Evolutionary conservation across 306 rosid genomes (phyloP).

Genomic region (Pterocarpus santalinus): DNA sequence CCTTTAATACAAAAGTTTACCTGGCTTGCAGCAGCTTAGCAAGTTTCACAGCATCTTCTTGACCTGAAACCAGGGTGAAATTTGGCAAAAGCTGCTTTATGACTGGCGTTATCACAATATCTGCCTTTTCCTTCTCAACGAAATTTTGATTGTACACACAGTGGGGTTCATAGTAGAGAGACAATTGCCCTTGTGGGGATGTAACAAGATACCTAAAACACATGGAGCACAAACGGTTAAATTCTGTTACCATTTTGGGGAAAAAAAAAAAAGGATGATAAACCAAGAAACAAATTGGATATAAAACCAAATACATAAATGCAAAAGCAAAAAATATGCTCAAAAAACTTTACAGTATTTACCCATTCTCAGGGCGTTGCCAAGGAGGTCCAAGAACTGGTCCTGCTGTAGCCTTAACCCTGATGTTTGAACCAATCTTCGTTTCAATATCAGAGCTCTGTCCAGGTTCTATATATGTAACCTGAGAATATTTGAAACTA

Average conservation of each 20-base stretch:
- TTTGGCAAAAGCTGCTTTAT: constrained; percentile 85
- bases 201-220: constrained; percentile 73
- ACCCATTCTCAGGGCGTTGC: constrained; percentile 99
- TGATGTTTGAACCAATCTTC: constrained; percentile 64
- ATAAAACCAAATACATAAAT: constrained; percentile 19
- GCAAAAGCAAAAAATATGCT: constrained; percentile 2
- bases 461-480: constrained; percentile 86
- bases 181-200: constrained; percentile 68
- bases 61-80: constrained; percentile 92
- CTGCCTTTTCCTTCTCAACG: constrained; percentile 77
- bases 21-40: constrained; percentile 85
- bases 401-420: constrained; percentile 85
- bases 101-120: constrained; percentile 91
- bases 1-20: constrained; percentile 50
- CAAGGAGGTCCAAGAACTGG: constrained; percentile 98
- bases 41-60: constrained; percentile 93
- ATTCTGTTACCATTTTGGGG: constrained; percentile 16
- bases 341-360: constrained; percentile 41
- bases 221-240: constrained; percentile 31
- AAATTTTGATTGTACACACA: constrained; percentile 74
- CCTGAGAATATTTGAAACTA: constrained; percentile 59
- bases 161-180: constrained; percentile 95
- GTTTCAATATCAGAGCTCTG: constrained; percentile 79
- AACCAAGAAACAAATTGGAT: constrained; percentile 9
- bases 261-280: constrained; percentile 4